These are phyloP conservation scores for Solanum piurae DNA, from an alignment of 257 asterid genomes.

Conservation along the genomic window DNA sequence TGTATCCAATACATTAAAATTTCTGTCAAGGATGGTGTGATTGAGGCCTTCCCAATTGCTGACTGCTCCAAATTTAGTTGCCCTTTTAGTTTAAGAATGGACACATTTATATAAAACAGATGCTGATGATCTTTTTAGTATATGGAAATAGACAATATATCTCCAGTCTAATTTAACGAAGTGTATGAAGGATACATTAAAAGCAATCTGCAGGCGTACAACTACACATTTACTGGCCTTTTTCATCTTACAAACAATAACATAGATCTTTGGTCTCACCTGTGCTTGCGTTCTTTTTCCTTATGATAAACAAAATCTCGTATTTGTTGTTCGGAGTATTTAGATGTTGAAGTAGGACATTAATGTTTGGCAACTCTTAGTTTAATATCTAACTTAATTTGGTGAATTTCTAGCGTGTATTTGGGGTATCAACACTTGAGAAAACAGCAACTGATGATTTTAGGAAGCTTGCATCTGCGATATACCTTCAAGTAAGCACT, in stretches of 20 bases:
- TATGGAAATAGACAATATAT: not conserved
- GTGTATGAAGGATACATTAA: not conserved
- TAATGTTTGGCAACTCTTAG: not conserved
- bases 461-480: conserved; percentile 90
- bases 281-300: not conserved
- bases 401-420: conserved; percentile 33
- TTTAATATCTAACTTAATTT: not conserved
- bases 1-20: not conserved
- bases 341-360: not conserved
- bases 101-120: not conserved
- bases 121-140: not conserved
- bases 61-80: not conserved
- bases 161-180: not conserved
- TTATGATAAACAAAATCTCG: not conserved
- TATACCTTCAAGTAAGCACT: conserved; percentile 95
- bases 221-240: not conserved
- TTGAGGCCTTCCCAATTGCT: not conserved
- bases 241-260: not conserved
- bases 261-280: not conserved
- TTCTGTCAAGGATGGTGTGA: not conserved
- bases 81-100: not conserved
- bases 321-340: not conserved
- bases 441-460: conserved; percentile 87
- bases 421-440: conserved; percentile 89
- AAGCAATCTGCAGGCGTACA: not conserved